These are phyloP conservation scores for Endoconidiophora laricicola DNA, from an alignment of 2,329 filamentous ascomycete species.

Conservation along the genomic window DNA sequence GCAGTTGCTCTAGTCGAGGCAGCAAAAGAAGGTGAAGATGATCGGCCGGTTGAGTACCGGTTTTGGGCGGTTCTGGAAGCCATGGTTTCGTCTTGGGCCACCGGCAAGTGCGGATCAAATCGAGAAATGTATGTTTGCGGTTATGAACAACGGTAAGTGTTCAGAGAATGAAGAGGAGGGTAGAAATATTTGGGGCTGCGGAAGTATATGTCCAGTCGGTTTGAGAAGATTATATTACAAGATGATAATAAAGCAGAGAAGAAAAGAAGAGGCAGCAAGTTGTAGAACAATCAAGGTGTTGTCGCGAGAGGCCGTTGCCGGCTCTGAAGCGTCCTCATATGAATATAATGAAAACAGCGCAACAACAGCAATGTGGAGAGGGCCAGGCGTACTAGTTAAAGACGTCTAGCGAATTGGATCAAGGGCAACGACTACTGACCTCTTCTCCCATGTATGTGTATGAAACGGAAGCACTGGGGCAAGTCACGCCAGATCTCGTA, in stretches of 20 bases:
- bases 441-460: not conserved
- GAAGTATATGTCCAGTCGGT: not conserved
- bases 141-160: not conserved
- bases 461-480: not conserved
- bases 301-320: constrained; percentile 9
- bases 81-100: not conserved
- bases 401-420: no score
- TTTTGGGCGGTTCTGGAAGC: constrained; percentile 9
- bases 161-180: not conserved
- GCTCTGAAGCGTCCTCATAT: constrained; percentile 6
- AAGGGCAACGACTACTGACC: no score
- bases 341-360: not conserved
- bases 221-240: not conserved
- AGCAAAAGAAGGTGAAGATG: constrained; percentile 11
- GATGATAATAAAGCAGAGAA: not conserved
- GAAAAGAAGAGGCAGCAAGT: constrained; percentile 1
- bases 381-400: no score
- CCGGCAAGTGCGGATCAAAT: not conserved
- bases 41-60: constrained; percentile 6
- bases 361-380: no score
- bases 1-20: constrained; percentile 8
- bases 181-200: not conserved
- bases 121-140: not conserved
- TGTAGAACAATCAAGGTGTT: not conserved
- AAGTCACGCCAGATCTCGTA: constrained; percentile 4